A percentile compares a stretch with the other conserved stretches of the same genome.
phyloP scores from a whole-genome alignment of 2,329 filamentous ascomycete species.

The Ceratocystis huliohia region DNA sequence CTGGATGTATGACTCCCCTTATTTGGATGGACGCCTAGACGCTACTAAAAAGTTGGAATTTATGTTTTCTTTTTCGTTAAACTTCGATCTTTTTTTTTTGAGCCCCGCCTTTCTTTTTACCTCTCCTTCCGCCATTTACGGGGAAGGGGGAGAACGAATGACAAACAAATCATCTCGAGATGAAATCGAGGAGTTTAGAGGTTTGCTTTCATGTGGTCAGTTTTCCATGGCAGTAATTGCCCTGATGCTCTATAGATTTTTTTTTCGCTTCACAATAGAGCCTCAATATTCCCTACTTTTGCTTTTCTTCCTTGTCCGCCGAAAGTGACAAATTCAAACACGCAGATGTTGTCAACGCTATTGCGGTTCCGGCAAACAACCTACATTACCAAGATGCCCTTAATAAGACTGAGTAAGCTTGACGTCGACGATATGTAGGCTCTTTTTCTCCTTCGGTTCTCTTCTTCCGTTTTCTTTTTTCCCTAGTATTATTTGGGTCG shows the following conservation, averaged over 20 bases:
- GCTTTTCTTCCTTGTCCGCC: background rate
- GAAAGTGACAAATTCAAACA: background rate
- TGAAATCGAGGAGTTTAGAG: background rate
- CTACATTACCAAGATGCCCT: background rate
- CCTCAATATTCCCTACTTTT: too few species aligned
- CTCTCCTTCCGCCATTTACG: background rate
- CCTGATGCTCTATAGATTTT: background rate
- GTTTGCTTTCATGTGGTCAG: background rate
- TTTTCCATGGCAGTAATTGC: background rate
- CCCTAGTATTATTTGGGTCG: background rate
- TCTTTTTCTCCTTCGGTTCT: background rate
- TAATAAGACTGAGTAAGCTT: background rate
- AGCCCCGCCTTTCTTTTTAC: background rate
- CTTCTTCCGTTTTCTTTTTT: conserved; percentile 3
- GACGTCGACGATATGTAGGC: background rate
- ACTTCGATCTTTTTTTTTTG: background rate
- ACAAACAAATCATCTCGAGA: background rate
- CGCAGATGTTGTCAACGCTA: background rate
- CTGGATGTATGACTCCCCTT: background rate
- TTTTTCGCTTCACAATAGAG: background rate
- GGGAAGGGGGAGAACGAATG: background rate
- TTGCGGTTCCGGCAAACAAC: background rate
- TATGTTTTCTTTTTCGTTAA: background rate
- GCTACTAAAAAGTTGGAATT: background rate
- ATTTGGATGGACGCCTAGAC: background rate